Evolutionary conservation across 2,329 filamentous ascomycete species (phyloP), one percentile per base, ranked within the genome.

Genomic region (Stagonosporopsis tanaceti): DNA sequence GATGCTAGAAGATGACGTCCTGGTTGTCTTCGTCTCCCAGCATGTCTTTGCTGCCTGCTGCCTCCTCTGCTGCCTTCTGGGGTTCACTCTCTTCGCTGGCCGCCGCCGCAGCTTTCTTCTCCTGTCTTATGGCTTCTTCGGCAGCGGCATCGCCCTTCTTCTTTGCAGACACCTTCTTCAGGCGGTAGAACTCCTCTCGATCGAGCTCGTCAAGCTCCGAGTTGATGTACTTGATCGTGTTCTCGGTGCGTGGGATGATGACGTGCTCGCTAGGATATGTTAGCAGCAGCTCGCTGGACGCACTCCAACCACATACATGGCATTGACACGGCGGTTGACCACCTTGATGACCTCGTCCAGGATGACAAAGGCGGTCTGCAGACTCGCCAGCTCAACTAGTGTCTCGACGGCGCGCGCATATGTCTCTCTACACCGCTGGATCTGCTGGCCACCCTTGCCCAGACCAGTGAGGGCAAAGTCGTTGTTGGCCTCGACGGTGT

Each of bases 211-310:
- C 95, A 15, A 99, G 86, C 77, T 99, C 95, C 1, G 94, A 97
- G 80, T 98, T 98, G 84, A 98, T 98, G 74, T 98, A 99, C 80
- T 97, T 97, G 82, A 99, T 99, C n/a, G 95, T 99, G 73, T 98
- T 99, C 77, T 99, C 95, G 14, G 95, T 99, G 65, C 95, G 86
- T 12, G 95, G 95, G 70, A 99, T 99, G 68, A 99, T 98, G 68
- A 99, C 92, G 77, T 96, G 91, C 78, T 95, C 91, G 71, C 87
- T 90, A 65, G 17, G 27, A 2, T 20, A 60, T 75, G 71, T 28
- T 32, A 40, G 42, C 28, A 8, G 37, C 4, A 17, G 20, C 6
- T 22, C 11, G 2, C 6, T 17, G 24, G 27, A 22, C 14, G 17
- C 15, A 30, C 41, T 38, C n/a, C 34, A 25, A 25, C 60, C 61